These are phyloP conservation scores for Podaxis sp. DNA, from an alignment of 768 basidiomycete species.

Conservation along the genomic window DNA sequence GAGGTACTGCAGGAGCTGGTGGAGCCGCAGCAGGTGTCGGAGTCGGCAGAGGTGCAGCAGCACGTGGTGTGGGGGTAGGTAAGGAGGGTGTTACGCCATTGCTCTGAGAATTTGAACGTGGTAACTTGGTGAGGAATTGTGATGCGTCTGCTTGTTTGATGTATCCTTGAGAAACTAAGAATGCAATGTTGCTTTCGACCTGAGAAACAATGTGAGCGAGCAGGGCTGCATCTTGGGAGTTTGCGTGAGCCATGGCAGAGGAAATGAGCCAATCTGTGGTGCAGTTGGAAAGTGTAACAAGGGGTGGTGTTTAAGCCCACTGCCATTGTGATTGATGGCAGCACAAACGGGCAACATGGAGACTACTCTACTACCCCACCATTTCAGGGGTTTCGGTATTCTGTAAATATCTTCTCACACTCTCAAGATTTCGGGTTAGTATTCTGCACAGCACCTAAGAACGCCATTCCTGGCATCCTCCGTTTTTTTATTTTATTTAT, in stretches of 20 bases:
- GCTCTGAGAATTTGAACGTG: constrained; percentile 18
- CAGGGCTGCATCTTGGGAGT: constrained; percentile 38
- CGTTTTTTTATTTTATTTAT: too few relatives aligned
- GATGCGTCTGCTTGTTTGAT: constrained; percentile 46
- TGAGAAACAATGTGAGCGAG: constrained; percentile 57
- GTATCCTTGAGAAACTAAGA: constrained; percentile 51
- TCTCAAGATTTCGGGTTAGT: too few relatives aligned
- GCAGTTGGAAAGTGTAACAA: not conserved
- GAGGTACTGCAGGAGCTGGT: constrained; percentile 17
- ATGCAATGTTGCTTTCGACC: constrained; percentile 51
- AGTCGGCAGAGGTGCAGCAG: not conserved
- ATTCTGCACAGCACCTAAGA: too few relatives aligned
- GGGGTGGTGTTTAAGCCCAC: not conserved
- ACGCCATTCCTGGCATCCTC: too few relatives aligned
- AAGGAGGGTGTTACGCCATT: not conserved
- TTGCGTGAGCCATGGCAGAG: constrained; percentile 26
- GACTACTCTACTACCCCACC: not conserved
- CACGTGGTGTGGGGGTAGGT: constrained; percentile 4
- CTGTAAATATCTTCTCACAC: too few relatives aligned
- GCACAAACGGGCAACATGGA: not conserved
- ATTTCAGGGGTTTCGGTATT: too few relatives aligned
- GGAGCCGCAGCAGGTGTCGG: constrained; percentile 9
- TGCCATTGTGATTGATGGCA: not conserved
- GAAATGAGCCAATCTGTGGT: not conserved
- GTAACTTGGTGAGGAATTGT: constrained; percentile 45